phyloP scores from a whole-genome alignment of 441 rosid species.

The Euphorbia schlechtendalii region DNA sequence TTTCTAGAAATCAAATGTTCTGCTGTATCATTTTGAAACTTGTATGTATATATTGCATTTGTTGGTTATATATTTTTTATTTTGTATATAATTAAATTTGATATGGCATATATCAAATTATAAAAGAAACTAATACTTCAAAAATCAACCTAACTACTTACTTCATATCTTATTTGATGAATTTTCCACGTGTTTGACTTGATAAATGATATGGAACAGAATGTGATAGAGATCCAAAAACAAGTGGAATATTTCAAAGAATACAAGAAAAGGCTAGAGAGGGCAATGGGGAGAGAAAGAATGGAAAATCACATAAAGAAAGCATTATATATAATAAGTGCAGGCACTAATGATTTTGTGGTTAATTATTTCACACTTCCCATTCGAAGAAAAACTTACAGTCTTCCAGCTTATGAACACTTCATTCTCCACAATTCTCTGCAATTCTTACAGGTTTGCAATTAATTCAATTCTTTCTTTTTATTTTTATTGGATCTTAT shows the following conservation, averaged over 20 bases:
- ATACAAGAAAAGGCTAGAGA: conserved; percentile 47
- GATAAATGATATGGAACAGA: too few species aligned
- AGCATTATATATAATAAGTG: conserved; percentile 38
- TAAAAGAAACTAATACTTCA: too few species aligned
- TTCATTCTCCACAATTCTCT: conserved; percentile 38
- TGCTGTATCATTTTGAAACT: too few species aligned
- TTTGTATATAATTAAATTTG: too few species aligned
- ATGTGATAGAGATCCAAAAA: conserved; percentile 41
- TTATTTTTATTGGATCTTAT: neutral
- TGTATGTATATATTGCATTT: too few species aligned
- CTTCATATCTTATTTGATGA: too few species aligned
- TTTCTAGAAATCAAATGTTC: too few species aligned
- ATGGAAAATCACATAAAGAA: conserved; percentile 41
- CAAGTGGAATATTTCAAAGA: conserved; percentile 65
- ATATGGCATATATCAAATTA: too few species aligned
- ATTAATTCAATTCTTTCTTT: neutral
- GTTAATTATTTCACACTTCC: conserved; percentile 58
- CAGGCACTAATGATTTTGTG: conserved; percentile 66
- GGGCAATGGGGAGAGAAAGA: conserved; percentile 36
- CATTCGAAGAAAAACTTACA: conserved; percentile 39
- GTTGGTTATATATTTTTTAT: too few species aligned
- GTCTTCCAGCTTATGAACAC: conserved; percentile 43
- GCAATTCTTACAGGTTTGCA: conserved; percentile 46
- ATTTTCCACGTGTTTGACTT: neutral
- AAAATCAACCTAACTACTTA: too few species aligned